These are phyloP conservation scores for Adiantum capillusveneris DNA, from an alignment of 75 land plant genomes.

Conservation along the genomic window DNA sequence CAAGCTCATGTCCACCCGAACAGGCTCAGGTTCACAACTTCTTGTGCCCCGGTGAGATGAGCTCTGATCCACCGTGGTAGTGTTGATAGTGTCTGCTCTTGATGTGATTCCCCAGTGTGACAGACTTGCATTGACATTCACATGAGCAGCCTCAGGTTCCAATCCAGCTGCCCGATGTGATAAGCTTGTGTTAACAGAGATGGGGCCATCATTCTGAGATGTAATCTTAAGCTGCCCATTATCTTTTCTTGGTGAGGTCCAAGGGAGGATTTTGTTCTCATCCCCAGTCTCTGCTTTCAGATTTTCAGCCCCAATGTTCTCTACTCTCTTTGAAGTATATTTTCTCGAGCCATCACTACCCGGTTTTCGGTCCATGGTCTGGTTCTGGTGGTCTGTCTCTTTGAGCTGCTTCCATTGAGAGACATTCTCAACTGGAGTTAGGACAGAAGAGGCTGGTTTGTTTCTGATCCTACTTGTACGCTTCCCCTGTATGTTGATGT, in stretches of 20 bases:
- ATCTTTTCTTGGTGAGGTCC: no score
- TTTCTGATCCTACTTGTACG: neutral
- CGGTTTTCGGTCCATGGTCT: neutral
- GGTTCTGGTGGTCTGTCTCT: neutral
- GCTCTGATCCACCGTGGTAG: neutral
- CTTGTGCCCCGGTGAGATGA: neutral
- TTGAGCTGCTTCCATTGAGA: slow-evolving; percentile 3
- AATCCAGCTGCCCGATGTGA: neutral
- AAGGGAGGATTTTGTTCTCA: no score
- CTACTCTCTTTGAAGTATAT: no score
- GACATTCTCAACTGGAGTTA: slow-evolving; percentile 6
- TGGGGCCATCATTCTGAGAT: neutral
- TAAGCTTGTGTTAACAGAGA: neutral
- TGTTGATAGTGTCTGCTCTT: neutral
- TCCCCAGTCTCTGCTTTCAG: no score
- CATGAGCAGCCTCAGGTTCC: neutral
- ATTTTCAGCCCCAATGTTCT: no score
- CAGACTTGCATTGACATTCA: neutral
- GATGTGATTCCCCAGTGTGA: neutral
- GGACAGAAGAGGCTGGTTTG: neutral
- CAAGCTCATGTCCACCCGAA: slow-evolving; percentile 2
- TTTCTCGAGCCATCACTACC: neutral
- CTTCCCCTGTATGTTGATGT: neutral
- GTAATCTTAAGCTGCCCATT: no score
- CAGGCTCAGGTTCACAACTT: neutral